These are phyloP conservation scores for Boeremia exigua DNA, from an alignment of 2,329 filamentous ascomycete genomes.

Conservation along the genomic window DNA sequence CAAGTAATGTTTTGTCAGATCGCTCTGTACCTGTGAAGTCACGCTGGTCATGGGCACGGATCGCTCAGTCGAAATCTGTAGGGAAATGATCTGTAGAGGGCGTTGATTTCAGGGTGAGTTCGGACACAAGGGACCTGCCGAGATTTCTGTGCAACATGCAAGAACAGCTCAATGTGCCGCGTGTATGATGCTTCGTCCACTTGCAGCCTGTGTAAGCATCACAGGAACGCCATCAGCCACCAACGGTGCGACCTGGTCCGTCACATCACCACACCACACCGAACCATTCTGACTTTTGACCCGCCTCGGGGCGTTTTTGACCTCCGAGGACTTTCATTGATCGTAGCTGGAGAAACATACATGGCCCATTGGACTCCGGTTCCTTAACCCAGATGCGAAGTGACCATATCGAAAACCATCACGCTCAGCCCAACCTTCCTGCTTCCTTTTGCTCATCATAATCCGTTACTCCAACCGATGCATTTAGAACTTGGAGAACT, in stretches of 20 bases:
- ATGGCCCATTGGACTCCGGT: conserved; percentile 49
- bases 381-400: conserved; percentile 50
- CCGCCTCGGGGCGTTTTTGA: conserved; percentile 45
- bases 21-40: too few relatives aligned
- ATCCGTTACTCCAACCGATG: conserved; percentile 37
- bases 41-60: too few relatives aligned
- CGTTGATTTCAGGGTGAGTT: too few relatives aligned
- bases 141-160: too few relatives aligned
- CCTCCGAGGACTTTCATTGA: conserved; percentile 49
- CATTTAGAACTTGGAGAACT: conserved; percentile 96
- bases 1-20: too few relatives aligned
- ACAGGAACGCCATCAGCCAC: not conserved
- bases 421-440: conserved; percentile 35
- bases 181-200: not conserved
- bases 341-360: conserved; percentile 51
- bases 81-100: too few relatives aligned
- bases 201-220: not conserved
- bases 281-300: conserved; percentile 40
- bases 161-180: too few relatives aligned
- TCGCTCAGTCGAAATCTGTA: too few relatives aligned
- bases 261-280: conserved; percentile 12
- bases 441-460: conserved; percentile 36
- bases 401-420: conserved; percentile 45
- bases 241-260: not conserved
- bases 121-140: too few relatives aligned